These are phyloP conservation scores for Boletus coccyginus DNA, from an alignment of 768 basidiomycete species.

Conservation along the genomic window DNA sequence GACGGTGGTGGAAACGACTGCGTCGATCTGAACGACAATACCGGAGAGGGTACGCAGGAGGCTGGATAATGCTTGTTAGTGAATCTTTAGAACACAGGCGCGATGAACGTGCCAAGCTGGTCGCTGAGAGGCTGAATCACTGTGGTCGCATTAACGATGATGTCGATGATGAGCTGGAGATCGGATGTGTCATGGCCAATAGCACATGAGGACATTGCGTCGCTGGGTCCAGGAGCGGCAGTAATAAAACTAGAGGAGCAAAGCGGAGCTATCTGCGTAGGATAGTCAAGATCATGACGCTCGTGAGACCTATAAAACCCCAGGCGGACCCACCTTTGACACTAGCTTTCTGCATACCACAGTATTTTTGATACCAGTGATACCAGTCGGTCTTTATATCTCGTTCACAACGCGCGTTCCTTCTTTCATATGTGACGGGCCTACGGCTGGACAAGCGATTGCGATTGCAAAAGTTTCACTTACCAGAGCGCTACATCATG, in stretches of 20 bases:
- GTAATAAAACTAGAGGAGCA: conserved; percentile 11
- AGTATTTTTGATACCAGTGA: no score
- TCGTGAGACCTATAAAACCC: no score
- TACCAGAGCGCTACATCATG: no score
- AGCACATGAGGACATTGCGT: background rate
- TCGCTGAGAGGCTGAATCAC: background rate
- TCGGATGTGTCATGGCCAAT: background rate
- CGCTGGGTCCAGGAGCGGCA: conserved; percentile 6
- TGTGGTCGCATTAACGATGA: background rate
- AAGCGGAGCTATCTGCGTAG: no score
- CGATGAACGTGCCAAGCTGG: background rate
- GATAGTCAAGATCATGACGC: no score
- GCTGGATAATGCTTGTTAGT: background rate
- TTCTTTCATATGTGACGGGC: no score
- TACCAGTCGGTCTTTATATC: no score
- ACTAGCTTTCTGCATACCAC: no score
- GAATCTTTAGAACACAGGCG: rapidly evolving
- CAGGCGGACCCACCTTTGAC: no score
- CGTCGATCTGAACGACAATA: conserved; percentile 1
- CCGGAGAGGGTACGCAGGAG: background rate
- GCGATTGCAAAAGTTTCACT: no score
- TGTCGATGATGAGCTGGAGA: conserved; percentile 5
- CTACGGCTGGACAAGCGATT: no score
- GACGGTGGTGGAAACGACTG: background rate
- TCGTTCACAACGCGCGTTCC: no score